Evolutionary conservation across 2,329 filamentous ascomycete species (phyloP).

Genomic region (Fusarium luffae): DNA sequence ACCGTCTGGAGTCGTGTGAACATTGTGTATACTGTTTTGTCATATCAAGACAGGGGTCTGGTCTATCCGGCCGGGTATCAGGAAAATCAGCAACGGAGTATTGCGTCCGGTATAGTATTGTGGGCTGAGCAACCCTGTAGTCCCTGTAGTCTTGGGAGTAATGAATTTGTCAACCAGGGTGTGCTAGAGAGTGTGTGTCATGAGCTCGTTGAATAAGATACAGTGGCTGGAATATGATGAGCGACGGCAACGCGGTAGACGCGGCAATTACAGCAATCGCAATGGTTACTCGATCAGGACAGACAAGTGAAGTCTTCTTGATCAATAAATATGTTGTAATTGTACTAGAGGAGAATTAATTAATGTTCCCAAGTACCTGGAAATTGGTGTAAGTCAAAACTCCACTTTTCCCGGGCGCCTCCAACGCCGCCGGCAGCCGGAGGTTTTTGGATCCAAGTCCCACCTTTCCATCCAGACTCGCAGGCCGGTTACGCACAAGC

Average conservation of each 20-base stretch:
- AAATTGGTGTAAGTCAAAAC: neutral
- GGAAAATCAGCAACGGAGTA: neutral
- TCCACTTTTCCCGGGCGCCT: constrained; percentile 24
- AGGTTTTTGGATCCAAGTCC: neutral
- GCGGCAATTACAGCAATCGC: neutral
- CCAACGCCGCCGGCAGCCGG: constrained; percentile 12
- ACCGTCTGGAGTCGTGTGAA: neutral
- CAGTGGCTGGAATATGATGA: neutral
- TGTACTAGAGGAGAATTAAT: neutral
- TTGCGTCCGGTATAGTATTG: neutral
- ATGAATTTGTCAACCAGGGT: neutral
- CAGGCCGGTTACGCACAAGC: neutral
- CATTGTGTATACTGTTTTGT: neutral
- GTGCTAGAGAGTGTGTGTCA: neutral
- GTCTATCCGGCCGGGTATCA: neutral
- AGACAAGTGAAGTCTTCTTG: neutral
- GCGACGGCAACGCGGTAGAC: neutral
- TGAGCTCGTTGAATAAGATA: neutral
- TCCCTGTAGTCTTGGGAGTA: neutral
- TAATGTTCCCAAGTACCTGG: neutral
- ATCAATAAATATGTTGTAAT: neutral
- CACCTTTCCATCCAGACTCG: neutral
- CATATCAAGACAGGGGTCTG: neutral
- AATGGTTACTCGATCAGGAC: neutral
- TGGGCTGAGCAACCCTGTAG: neutral